Evolutionary conservation across 2,329 filamentous ascomycete genomes (phyloP).

Genomic region (Akanthomyces dipterigenus): DNA sequence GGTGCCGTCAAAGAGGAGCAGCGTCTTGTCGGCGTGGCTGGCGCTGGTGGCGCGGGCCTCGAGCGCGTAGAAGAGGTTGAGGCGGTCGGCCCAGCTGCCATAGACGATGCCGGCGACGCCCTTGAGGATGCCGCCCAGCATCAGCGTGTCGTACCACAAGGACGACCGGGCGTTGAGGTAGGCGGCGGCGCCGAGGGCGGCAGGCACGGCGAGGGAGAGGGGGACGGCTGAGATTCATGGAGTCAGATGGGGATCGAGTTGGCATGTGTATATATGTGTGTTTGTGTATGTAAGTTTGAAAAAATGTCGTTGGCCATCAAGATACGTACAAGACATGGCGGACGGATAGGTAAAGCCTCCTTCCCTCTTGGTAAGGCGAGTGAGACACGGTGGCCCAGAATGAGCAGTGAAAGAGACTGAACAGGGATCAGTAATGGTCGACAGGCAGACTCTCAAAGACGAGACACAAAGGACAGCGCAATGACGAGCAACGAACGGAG

Average conservation of each 20-base stretch:
- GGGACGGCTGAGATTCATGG: conserved; percentile 34
- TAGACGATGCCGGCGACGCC: conserved; percentile 34
- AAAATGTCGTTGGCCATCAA: neutral
- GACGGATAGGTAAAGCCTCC: neutral
- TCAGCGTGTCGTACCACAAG: conserved; percentile 55
- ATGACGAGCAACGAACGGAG: neutral
- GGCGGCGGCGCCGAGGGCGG: conserved; percentile 58
- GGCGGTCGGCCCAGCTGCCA: conserved; percentile 38
- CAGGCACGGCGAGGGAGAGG: conserved; percentile 49
- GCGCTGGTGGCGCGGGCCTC: conserved; percentile 55
- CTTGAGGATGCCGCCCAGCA: conserved; percentile 37
- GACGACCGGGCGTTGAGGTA: conserved; percentile 70
- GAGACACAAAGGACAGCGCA: neutral
- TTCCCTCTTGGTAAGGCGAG: neutral
- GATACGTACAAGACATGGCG: neutral
- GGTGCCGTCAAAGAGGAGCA: conserved; percentile 60
- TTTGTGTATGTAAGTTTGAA: neutral
- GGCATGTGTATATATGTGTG: too few relatives aligned
- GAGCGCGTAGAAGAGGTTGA: conserved; percentile 70
- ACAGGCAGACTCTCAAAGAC: neutral
- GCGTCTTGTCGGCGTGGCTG: conserved; percentile 41
- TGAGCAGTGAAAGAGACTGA: neutral
- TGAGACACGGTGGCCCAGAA: neutral
- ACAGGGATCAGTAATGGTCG: neutral
- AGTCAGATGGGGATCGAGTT: neutral